Evolutionary conservation across 163 green algal genomes (phyloP).

Genomic region (Chloromonas sp.): DNA sequence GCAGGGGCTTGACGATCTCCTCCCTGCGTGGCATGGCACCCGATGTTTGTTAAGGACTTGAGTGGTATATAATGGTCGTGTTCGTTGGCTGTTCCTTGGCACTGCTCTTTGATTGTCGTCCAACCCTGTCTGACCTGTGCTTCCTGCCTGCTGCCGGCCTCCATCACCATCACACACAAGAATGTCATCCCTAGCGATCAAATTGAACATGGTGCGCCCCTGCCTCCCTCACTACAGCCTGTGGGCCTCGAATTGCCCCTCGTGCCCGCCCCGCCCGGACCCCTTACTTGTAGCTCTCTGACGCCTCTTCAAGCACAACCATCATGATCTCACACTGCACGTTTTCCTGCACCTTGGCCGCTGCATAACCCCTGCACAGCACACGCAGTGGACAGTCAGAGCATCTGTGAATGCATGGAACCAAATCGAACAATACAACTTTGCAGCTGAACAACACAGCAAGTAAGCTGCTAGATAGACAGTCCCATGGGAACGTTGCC

Average conservation of each 20-base stretch:
- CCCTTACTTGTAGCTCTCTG: constrained; percentile 80
- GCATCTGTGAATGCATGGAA: neutral
- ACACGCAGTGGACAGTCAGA: neutral
- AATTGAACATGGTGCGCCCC: neutral
- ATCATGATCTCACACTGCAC: constrained; percentile 99
- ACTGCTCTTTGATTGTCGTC: neutral
- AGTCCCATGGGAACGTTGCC: neutral
- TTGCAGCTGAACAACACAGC: neutral
- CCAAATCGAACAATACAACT: too few relatives aligned
- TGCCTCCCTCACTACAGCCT: neutral
- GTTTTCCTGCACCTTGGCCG: constrained; percentile 91
- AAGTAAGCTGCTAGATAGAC: neutral
- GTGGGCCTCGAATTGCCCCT: neutral
- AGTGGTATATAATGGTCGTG: neutral
- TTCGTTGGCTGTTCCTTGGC: neutral
- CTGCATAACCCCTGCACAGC: constrained; percentile 63
- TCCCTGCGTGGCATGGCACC: constrained; percentile 22
- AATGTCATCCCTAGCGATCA: neutral
- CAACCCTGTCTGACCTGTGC: neutral
- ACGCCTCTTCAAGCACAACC: constrained; percentile 86
- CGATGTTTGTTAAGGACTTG: neutral
- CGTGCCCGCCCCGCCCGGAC: neutral
- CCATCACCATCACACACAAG: neutral
- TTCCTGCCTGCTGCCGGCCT: too few relatives aligned
- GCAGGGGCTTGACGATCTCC: constrained; percentile 79